Percentiles rank a stretch among this genome's conserved stretches.
Conservation (phyloP, 2,329 filamentous ascomycete species). For the Hymenoscyphus repandus region DNA sequence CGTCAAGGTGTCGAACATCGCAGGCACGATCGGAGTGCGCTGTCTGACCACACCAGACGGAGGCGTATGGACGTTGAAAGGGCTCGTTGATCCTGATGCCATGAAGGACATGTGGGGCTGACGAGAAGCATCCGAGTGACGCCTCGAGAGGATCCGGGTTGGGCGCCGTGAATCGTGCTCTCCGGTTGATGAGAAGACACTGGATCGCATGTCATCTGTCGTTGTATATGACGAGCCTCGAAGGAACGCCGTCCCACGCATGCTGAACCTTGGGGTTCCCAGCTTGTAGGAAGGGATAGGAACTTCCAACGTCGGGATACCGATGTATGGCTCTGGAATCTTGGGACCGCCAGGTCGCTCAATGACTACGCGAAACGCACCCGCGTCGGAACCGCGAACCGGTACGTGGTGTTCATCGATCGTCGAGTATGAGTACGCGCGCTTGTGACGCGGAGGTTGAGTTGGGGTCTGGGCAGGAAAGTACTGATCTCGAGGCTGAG, state of each 20-base stretch:
- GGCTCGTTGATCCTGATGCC: conserved; percentile 8
- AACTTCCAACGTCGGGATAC: conserved; percentile 60
- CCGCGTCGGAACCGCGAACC: conserved; percentile 51
- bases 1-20: conserved; percentile 77
- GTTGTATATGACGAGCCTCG: conserved; percentile 77
- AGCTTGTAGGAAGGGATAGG: conserved; percentile 80
- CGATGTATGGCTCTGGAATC: conserved; percentile 42
- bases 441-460: too few relatives aligned
- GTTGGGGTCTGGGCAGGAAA: conserved; percentile 7
- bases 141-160: conserved; percentile 23
- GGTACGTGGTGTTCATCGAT: conserved; percentile 56
- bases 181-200: conserved; percentile 44
- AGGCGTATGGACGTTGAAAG: conserved; percentile 11
- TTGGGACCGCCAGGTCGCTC: conserved; percentile 63
- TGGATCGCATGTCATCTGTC: conserved; percentile 65
- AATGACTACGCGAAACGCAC: conserved; percentile 75
- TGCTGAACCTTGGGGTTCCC: conserved; percentile 75
- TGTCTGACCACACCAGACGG: conserved; percentile 17
- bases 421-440: conserved; percentile 53
- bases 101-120: conserved; percentile 16
- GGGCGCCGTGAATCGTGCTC: conserved; percentile 21
- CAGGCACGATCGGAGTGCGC: conserved; percentile 52
- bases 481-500: conserved; percentile 33
- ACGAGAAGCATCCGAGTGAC: conserved; percentile 30
- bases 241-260: conserved; percentile 69